Conservation (phyloP, 441 rosid species). For the Sinapis alba region DNA sequence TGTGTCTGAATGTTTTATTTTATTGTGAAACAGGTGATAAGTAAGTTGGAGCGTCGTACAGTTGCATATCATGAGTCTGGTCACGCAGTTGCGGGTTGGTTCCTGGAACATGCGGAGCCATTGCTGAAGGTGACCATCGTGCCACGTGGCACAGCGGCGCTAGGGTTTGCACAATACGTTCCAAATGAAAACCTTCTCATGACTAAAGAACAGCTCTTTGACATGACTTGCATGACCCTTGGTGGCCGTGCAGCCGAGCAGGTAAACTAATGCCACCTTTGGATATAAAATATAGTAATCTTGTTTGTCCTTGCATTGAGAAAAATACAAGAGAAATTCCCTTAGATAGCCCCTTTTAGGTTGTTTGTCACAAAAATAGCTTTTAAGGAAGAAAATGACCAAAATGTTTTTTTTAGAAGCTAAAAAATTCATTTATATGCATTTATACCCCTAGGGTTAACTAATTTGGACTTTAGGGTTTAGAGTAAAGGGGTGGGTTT, state of each 20-base stretch:
- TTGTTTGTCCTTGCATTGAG: not conserved
- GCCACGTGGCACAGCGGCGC: slow-evolving; percentile 81
- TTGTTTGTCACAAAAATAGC: too few species aligned
- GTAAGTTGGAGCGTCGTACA: slow-evolving; percentile 69
- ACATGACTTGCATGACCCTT: slow-evolving; percentile 79
- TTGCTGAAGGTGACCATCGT: slow-evolving; percentile 76
- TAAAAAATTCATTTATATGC: too few species aligned
- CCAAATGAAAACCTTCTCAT: slow-evolving; percentile 79
- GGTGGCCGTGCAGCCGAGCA: slow-evolving; percentile 86
- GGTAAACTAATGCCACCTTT: slow-evolving; percentile 39
- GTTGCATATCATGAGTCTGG: slow-evolving; percentile 84
- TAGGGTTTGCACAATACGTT: slow-evolving; percentile 80
- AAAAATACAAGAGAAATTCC: too few species aligned
- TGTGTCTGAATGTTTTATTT: slow-evolving; percentile 9
- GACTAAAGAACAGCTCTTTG: slow-evolving; percentile 84
- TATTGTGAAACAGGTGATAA: slow-evolving; percentile 61
- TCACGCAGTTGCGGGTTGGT: slow-evolving; percentile 81
- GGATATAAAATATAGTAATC: not conserved
- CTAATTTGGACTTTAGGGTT: too few species aligned
- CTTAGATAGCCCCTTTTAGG: too few species aligned
- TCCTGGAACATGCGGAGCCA: slow-evolving; percentile 78
- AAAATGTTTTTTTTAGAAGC: too few species aligned
- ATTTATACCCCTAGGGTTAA: too few species aligned
- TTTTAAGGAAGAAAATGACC: too few species aligned
- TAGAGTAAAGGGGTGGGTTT: too few species aligned